Conservation (phyloP, 192 early-diverging fungal species). For the Coemansia sp. region DNA sequence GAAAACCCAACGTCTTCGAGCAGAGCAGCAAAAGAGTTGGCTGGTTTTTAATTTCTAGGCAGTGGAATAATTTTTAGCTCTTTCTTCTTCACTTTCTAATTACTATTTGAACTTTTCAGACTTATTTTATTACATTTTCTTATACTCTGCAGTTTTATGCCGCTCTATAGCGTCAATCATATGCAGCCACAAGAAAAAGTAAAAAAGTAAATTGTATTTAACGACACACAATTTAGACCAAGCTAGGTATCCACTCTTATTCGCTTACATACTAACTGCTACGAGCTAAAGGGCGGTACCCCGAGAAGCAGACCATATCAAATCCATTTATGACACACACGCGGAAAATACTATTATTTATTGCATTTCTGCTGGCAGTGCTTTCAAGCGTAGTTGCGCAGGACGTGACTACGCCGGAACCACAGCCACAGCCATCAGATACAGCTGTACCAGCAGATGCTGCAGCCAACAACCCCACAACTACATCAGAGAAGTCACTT, state of each 20-base stretch:
- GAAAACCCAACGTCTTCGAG: neutral
- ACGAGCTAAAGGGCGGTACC: neutral
- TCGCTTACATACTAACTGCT: neutral
- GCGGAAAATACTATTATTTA: neutral
- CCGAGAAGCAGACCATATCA: neutral
- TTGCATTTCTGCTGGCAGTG: neutral
- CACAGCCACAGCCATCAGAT: neutral
- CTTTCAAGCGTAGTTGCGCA: slow-evolving; percentile 3
- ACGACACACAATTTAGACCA: neutral
- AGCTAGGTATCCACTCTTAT: too few species aligned
- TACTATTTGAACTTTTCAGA: neutral
- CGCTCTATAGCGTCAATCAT: neutral
- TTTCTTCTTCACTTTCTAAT: neutral
- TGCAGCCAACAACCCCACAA: neutral
- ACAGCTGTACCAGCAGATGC: neutral
- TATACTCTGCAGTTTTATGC: neutral
- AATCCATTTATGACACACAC: neutral
- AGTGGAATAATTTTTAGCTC: neutral
- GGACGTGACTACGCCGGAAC: neutral
- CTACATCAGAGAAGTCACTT: neutral
- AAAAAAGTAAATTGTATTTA: slow-evolving; percentile 1
- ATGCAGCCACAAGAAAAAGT: neutral
- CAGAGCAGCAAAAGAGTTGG: neutral
- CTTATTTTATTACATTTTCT: neutral
- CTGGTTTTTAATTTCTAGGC: neutral